Evolutionary conservation across 139 green algal species (phyloP).

Genomic region (Chlamydomonas sp.): DNA sequence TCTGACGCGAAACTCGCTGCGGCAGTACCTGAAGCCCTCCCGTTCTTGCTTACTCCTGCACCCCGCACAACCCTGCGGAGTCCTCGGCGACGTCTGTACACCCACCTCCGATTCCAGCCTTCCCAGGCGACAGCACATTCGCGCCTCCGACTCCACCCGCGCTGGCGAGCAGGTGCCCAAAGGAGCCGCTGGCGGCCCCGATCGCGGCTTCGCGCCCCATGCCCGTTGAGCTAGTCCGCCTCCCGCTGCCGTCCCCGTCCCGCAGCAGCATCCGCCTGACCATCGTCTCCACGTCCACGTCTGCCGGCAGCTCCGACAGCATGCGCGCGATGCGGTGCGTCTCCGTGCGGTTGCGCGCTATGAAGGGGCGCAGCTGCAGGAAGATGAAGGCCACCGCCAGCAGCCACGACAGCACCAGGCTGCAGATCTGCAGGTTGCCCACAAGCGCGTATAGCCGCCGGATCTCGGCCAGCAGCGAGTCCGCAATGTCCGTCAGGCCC

Average conservation of each 20-base stretch:
- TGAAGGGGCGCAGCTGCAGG: slow-evolving; percentile 24
- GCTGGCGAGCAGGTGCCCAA: too few species aligned
- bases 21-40: too few species aligned
- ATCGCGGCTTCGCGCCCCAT: too few species aligned
- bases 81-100: too few species aligned
- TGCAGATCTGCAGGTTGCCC: slow-evolving; percentile 17
- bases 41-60: too few species aligned
- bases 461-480: neutral
- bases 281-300: slow-evolving; percentile 28
- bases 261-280: slow-evolving; percentile 11
- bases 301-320: slow-evolving; percentile 24
- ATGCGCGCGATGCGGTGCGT: slow-evolving; percentile 30
- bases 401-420: slow-evolving; percentile 11
- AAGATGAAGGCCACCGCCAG: slow-evolving; percentile 31
- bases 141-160: too few species aligned
- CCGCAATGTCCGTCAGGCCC: neutral
- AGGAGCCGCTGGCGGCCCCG: too few species aligned
- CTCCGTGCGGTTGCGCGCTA: neutral
- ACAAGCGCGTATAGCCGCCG: neutral
- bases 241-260: neutral
- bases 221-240: too few species aligned
- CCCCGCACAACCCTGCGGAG: too few species aligned
- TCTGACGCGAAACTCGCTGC: too few species aligned
- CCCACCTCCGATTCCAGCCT: too few species aligned
- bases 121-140: too few species aligned